phyloP scores from a whole-genome alignment of 371 early-diverging fungal genomes.

The Syncephalis fuscata region DNA sequence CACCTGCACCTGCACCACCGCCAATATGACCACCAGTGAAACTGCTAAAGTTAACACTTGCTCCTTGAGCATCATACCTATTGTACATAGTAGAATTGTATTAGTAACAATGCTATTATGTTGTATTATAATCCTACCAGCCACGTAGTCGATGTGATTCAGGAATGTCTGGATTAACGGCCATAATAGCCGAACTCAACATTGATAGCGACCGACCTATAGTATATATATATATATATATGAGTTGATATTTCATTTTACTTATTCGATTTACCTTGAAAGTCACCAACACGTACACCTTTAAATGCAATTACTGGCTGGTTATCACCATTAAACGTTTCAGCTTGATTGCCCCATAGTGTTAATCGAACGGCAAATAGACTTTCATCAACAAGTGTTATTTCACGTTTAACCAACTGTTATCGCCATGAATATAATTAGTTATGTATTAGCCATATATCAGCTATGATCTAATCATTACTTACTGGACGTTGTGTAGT shows the following conservation, averaged over 20 bases:
- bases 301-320: slow-evolving; percentile 67
- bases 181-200: slow-evolving; percentile 25
- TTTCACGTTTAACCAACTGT: slow-evolving; percentile 67
- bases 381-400: slow-evolving; percentile 66
- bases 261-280: slow-evolving; percentile 29
- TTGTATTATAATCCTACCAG: slow-evolving; percentile 56
- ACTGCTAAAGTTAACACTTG: slow-evolving; percentile 14
- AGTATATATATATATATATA: background rate
- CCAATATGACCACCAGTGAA: slow-evolving; percentile 10
- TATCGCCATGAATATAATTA: too few relatives aligned
- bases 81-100: too few relatives aligned
- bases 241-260: background rate
- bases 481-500: slow-evolving; percentile 45
- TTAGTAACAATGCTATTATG: background rate
- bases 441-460: slow-evolving; percentile 2
- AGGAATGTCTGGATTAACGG: slow-evolving; percentile 66
- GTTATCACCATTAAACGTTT: slow-evolving; percentile 28
- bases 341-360: slow-evolving; percentile 80
- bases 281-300: slow-evolving; percentile 74
- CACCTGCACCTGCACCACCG: slow-evolving; percentile 11
- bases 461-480: background rate
- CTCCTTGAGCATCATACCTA: slow-evolving; percentile 11
- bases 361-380: slow-evolving; percentile 58
- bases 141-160: slow-evolving; percentile 67
- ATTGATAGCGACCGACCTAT: slow-evolving; percentile 50